Evolutionary conservation across 1,284 basidiomycete genomes (phyloP).

Genomic region (Lentinula novae-zelandiae): DNA sequence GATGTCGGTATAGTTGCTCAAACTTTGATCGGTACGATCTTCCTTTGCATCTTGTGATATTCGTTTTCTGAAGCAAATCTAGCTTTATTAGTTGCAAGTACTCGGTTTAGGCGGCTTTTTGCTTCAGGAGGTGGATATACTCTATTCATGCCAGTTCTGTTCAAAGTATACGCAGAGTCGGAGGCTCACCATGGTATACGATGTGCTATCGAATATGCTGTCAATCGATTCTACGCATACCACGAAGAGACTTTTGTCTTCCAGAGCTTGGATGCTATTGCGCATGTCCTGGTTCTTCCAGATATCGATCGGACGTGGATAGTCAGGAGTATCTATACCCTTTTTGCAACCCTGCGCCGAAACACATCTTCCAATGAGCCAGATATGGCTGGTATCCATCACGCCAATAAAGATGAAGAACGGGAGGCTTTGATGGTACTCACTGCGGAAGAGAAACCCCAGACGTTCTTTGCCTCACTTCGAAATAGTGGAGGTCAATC

Average conservation of each 20-base stretch:
- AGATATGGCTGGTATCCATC: slow-evolving; percentile 66
- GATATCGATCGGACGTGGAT: slow-evolving; percentile 47
- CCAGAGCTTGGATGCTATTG: slow-evolving; percentile 64
- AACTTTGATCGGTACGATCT: slow-evolving; percentile 59
- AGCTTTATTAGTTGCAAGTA: slow-evolving; percentile 70
- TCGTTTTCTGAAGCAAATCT: slow-evolving; percentile 11
- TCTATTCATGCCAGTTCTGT: slow-evolving; percentile 66
- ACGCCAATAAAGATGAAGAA: slow-evolving; percentile 65
- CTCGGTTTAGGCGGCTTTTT: slow-evolving; percentile 74
- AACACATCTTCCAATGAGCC: slow-evolving; percentile 34
- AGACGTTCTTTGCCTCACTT: slow-evolving; percentile 57
- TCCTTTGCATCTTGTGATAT: slow-evolving; percentile 3
- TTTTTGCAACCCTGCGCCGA: slow-evolving; percentile 53
- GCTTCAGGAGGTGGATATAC: slow-evolving; percentile 68
- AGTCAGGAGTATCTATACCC: slow-evolving; percentile 45
- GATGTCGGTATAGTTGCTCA: slow-evolving; percentile 73
- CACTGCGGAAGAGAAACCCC: slow-evolving; percentile 65
- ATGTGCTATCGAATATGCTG: slow-evolving; percentile 68
- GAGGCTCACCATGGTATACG: slow-evolving; percentile 52
- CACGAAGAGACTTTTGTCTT: slow-evolving; percentile 77
- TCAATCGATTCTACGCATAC: slow-evolving; percentile 70
- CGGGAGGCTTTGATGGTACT: slow-evolving; percentile 67
- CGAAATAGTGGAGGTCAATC: slow-evolving; percentile 34
- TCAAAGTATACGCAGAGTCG: slow-evolving; percentile 65
- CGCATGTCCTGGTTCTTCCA: slow-evolving; percentile 51